Evolutionary conservation across 495 filamentous ascomycete species (phyloP).

Genomic region (Xylaria cubensis): DNA sequence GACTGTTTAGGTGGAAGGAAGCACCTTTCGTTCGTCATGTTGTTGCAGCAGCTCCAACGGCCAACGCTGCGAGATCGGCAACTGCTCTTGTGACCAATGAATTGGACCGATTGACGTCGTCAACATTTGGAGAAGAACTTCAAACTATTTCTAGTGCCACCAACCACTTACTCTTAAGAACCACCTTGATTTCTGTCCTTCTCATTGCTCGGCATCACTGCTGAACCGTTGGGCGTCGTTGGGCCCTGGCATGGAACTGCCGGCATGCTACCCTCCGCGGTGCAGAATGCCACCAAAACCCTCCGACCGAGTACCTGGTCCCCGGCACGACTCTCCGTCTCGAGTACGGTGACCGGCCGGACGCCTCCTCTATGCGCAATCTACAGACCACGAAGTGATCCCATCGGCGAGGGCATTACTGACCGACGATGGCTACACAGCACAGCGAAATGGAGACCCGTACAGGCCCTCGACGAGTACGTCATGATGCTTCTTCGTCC

Average conservation of each 20-base stretch:
- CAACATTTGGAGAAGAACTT: constrained; percentile 10
- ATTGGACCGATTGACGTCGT: constrained; percentile 8
- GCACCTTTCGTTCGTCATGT: background rate
- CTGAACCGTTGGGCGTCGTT: background rate
- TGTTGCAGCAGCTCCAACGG: constrained; percentile 7
- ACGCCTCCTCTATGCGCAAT: background rate
- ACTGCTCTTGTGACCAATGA: constrained; percentile 24
- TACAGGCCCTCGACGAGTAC: constrained; percentile 87
- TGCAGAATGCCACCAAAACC: constrained; percentile 52
- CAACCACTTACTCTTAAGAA: background rate
- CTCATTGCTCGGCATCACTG: background rate
- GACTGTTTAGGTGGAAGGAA: background rate
- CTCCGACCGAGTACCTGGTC: constrained; percentile 43
- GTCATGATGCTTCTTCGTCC: constrained; percentile 30
- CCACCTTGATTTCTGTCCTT: background rate
- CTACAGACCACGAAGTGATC: background rate
- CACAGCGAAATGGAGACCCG: constrained; percentile 75
- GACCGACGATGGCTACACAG: constrained; percentile 35
- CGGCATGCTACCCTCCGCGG: constrained; percentile 55
- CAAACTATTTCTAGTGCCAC: background rate
- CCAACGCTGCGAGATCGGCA: constrained; percentile 23
- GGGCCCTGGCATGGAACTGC: constrained; percentile 52
- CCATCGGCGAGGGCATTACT: background rate
- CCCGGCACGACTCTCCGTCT: constrained; percentile 22
- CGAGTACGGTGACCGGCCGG: background rate